phyloP scores from a whole-genome alignment of 116 monocot species.

The Zostera marina region DNA sequence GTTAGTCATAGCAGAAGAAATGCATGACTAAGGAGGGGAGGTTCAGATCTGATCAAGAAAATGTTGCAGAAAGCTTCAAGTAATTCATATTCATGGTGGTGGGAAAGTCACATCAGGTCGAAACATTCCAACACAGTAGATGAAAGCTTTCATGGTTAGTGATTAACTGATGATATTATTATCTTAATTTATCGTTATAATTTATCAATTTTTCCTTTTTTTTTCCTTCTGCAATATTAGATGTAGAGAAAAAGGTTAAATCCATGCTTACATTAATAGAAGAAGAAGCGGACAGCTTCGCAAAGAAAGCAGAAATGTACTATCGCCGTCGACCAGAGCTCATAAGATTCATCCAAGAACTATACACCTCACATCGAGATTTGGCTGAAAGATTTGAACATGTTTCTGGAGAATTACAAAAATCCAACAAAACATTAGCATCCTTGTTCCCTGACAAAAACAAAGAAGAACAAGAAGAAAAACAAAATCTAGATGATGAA shows the following conservation, averaged over 20 bases:
- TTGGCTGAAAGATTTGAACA: slow-evolving; percentile 66
- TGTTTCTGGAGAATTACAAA: slow-evolving; percentile 68
- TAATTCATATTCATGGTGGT: slow-evolving; percentile 96
- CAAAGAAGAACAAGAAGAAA: slow-evolving; percentile 2
- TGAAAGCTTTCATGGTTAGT: slow-evolving; percentile 39
- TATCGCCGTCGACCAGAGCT: slow-evolving; percentile 64
- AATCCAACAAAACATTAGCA: slow-evolving; percentile 67
- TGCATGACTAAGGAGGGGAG: not conserved
- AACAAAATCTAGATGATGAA: no score
- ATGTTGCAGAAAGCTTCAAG: slow-evolving; percentile 86
- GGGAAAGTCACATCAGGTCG: slow-evolving; percentile 76
- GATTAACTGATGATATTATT: no score
- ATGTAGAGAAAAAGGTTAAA: slow-evolving; percentile 68
- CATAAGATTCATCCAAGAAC: slow-evolving; percentile 44
- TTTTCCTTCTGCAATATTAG: no score
- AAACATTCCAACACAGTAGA: slow-evolving; percentile 92
- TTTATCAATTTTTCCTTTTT: not conserved
- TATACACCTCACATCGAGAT: slow-evolving; percentile 47
- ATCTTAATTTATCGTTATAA: no score
- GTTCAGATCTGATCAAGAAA: no score
- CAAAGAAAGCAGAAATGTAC: slow-evolving; percentile 61
- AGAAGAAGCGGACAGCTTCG: slow-evolving; percentile 54
- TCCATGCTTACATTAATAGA: slow-evolving; percentile 63
- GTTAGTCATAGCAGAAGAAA: no score
- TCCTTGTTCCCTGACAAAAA: slow-evolving; percentile 46